These are phyloP conservation scores for Sodiomyces alkalinus DNA, from an alignment of 2,329 filamentous ascomycete genomes.

Conservation along the genomic window DNA sequence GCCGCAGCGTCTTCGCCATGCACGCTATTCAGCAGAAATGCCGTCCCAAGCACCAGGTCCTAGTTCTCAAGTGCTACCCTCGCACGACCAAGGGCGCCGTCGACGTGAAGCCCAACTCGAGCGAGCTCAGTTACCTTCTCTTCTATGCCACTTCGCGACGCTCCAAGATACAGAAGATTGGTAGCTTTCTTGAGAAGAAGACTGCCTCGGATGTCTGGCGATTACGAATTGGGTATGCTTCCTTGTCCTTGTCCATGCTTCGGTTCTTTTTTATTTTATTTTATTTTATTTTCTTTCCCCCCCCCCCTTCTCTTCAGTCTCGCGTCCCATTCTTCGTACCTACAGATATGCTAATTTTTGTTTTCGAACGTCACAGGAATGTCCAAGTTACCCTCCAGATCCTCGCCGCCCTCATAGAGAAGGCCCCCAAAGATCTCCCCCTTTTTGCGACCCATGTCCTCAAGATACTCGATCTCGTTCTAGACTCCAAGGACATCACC, in stretches of 20 bases:
- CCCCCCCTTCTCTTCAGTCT: neutral
- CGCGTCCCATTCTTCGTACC: neutral
- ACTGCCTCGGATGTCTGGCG: conserved; percentile 85
- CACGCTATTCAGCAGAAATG: conserved; percentile 51
- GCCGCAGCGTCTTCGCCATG: conserved; percentile 25
- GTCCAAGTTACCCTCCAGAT: conserved; percentile 93
- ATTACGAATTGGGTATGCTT: conserved; percentile 70
- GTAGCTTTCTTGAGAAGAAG: conserved; percentile 86
- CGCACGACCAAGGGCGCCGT: conserved; percentile 80
- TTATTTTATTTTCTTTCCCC: neutral
- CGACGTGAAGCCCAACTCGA: conserved; percentile 90
- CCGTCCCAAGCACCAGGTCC: conserved; percentile 91
- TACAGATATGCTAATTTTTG: neutral
- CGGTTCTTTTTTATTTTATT: neutral
- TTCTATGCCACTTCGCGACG: conserved; percentile 93
- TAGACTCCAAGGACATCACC: conserved; percentile 75
- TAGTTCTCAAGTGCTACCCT: conserved; percentile 93
- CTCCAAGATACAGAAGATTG: conserved; percentile 93
- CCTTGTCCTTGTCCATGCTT: conserved; percentile 1
- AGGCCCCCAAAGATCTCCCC: conserved; percentile 76
- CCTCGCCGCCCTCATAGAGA: conserved; percentile 80
- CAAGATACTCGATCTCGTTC: conserved; percentile 67
- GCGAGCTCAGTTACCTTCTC: conserved; percentile 89
- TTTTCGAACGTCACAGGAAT: too few relatives aligned
- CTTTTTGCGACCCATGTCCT: conserved; percentile 78